These are phyloP conservation scores for Pythium pyrilobum DNA, from an alignment of 352 stramenopile species.

Conservation along the genomic window DNA sequence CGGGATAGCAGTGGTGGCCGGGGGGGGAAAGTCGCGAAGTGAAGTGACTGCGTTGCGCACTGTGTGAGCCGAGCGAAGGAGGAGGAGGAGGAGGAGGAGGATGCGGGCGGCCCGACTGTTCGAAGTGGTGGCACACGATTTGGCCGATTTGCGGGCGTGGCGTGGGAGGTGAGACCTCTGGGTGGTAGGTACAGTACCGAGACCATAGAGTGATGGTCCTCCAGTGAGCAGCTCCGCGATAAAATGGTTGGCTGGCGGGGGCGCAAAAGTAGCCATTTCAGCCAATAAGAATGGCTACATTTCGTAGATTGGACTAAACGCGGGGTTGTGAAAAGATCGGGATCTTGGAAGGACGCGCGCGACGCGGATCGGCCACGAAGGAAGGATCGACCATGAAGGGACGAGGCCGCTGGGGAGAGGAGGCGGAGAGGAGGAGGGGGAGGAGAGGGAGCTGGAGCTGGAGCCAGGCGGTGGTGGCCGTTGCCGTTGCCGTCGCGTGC, in stretches of 20 bases:
- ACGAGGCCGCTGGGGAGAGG: background rate
- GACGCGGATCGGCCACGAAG: background rate
- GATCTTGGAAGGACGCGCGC: background rate
- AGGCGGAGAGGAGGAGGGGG: too few relatives aligned
- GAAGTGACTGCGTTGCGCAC: constrained; percentile 16
- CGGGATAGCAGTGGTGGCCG: background rate
- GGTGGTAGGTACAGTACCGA: background rate
- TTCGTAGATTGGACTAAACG: background rate
- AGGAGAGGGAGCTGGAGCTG: too few relatives aligned
- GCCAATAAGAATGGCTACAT: constrained; percentile 15
- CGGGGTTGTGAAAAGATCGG: background rate
- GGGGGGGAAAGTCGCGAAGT: background rate
- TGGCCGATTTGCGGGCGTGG: constrained; percentile 2
- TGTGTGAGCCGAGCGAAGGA: background rate
- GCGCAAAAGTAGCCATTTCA: constrained; percentile 7
- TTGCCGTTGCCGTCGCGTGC: background rate
- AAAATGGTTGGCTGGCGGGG: constrained; percentile 4
- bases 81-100: background rate
- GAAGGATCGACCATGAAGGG: background rate
- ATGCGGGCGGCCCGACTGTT: constrained; percentile 3
- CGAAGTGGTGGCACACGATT: constrained; percentile 1
- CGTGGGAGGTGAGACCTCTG: background rate
- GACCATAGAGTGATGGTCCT: constrained; percentile 12
- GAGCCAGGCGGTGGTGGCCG: constrained; percentile 3
- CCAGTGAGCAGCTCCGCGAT: background rate